phyloP scores from a whole-genome alignment of 1,284 basidiomycete genomes.

The Ustilago loliicola region DNA sequence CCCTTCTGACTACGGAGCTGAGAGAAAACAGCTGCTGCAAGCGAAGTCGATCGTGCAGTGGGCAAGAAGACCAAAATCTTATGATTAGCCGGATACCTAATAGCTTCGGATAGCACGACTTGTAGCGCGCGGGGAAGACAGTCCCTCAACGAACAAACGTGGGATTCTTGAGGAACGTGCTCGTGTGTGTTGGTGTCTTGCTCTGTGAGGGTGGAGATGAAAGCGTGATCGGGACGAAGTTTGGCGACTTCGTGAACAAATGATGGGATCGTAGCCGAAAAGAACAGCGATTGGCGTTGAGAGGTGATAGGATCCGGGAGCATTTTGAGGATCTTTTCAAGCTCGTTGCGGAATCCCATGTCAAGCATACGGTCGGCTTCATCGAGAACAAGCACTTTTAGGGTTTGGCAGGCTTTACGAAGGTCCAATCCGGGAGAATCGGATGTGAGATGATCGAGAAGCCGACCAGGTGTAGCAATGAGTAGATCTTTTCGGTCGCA shows the following conservation, averaged over 20 bases:
- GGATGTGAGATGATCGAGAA: conserved; percentile 73
- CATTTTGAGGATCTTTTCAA: conserved; percentile 65
- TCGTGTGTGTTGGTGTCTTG: conserved; percentile 79
- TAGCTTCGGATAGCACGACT: conserved; percentile 70
- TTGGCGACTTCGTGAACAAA: conserved; percentile 70
- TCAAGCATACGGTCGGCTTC: conserved; percentile 74
- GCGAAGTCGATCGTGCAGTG: conserved; percentile 77
- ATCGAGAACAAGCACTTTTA: conserved; percentile 72
- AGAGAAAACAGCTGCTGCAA: conserved; percentile 73
- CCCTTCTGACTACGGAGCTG: conserved; percentile 28
- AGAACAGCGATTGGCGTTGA: conserved; percentile 73
- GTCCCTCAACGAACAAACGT: conserved; percentile 61
- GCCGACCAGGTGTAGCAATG: conserved; percentile 73
- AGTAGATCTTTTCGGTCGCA: conserved; percentile 71
- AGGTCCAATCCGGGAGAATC: conserved; percentile 62
- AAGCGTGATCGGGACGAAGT: conserved; percentile 73
- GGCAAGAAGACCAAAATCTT: conserved; percentile 75
- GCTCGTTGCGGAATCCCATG: conserved; percentile 66
- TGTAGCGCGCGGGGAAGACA: conserved; percentile 73
- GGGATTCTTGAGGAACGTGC: conserved; percentile 75
- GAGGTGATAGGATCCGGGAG: conserved; percentile 70
- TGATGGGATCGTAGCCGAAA: conserved; percentile 73
- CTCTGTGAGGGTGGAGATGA: conserved; percentile 77
- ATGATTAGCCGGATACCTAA: conserved; percentile 41
- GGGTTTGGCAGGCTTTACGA: conserved; percentile 59